Percentiles rank a stretch among this genome's conserved stretches.
These are phyloP conservation scores for Paramecium sexaurelia DNA, from an alignment of 73 alveolate genomes.

Conservation along the genomic window DNA sequence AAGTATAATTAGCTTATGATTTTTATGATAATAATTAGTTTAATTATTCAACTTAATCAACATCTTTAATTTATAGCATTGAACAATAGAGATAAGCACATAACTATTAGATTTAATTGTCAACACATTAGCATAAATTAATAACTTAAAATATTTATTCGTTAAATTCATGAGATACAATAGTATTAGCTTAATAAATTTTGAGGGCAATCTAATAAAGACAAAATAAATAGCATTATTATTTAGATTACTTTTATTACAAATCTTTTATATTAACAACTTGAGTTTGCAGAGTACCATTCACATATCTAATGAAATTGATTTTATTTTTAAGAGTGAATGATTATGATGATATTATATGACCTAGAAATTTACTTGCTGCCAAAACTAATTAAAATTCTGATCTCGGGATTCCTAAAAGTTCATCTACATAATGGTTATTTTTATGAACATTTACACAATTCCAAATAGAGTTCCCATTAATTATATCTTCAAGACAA, in stretches of 20 bases:
- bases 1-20: not conserved
- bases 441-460: slow-evolving; percentile 5
- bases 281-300: not conserved
- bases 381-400: not conserved
- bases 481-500: slow-evolving; percentile 8
- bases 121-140: not conserved
- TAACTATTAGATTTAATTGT: not conserved
- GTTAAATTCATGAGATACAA: slow-evolving; percentile 32
- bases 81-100: slow-evolving; percentile 22
- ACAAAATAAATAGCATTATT: slow-evolving; percentile 8
- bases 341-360: not conserved
- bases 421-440: slow-evolving; percentile 40
- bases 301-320: slow-evolving; percentile 9
- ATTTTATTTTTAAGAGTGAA: slow-evolving; percentile 41
- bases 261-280: not conserved
- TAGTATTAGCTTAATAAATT: not conserved
- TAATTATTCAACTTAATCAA: not conserved
- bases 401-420: not conserved
- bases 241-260: not conserved
- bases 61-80: slow-evolving; percentile 12
- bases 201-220: not conserved
- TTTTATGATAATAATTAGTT: not conserved
- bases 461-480: not conserved
- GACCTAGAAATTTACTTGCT: slow-evolving; percentile 41
- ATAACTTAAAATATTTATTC: not conserved